Evolutionary conservation across 352 stramenopile genomes (phyloP).

Genomic region (Globisporangium perplexum): DNA sequence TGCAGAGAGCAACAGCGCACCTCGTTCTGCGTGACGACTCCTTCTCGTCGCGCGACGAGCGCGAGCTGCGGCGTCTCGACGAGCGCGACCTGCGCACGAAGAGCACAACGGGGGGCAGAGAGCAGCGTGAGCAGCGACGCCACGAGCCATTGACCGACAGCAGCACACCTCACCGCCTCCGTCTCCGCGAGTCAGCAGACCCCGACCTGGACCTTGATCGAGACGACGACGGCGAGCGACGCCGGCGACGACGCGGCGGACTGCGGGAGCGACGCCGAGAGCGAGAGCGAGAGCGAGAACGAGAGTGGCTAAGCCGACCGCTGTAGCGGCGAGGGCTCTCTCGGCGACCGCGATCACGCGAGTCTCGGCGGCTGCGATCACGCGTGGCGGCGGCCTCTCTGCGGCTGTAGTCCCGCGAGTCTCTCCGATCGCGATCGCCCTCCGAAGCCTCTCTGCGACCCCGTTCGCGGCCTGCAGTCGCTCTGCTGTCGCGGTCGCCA

Average conservation of each 20-base stretch:
- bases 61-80: constrained; percentile 9
- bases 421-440: constrained; percentile 1
- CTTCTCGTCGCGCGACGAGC: constrained; percentile 14
- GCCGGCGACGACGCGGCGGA: constrained; percentile 14
- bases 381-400: neutral
- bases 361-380: constrained; percentile 2
- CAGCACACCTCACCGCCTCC: neutral
- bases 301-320: neutral
- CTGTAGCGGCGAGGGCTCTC: constrained; percentile 1
- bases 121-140: neutral
- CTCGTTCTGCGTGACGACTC: constrained; percentile 1
- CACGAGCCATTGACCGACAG: neutral
- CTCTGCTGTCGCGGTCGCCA: neutral
- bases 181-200: constrained; percentile 4
- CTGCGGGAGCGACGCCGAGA: constrained; percentile 10
- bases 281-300: neutral
- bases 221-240: constrained; percentile 14
- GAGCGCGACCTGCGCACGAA: constrained; percentile 2
- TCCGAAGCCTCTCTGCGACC: neutral
- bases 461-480: neutral
- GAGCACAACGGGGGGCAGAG: neutral
- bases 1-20: neutral
- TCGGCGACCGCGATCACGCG: neutral
- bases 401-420: neutral
- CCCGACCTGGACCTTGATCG: constrained; percentile 12